phyloP scores from a whole-genome alignment of 257 asterid species.

The Penstemon barbatus region DNA sequence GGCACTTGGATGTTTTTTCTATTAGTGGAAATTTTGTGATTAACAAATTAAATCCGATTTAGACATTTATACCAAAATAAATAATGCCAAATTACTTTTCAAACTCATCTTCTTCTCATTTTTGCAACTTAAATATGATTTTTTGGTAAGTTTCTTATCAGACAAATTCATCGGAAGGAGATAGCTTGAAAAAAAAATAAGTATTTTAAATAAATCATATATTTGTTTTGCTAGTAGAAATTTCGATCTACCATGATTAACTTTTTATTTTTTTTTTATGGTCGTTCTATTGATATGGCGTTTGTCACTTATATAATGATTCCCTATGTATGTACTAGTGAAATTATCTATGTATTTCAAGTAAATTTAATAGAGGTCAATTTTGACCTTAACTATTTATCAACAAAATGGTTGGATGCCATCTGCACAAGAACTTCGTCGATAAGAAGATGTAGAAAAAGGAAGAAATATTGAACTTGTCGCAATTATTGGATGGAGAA shows the following conservation, averaged over 20 bases:
- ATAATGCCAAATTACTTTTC: too few relatives aligned
- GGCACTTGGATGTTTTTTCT: too few relatives aligned
- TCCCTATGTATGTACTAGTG: constrained; percentile 66
- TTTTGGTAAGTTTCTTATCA: constrained; percentile 26
- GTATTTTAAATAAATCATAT: constrained; percentile 12
- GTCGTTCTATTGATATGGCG: neutral
- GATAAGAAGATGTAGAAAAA: constrained; percentile 36
- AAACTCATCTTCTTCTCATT: too few relatives aligned
- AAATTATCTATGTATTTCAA: neutral
- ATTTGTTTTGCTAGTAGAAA: neutral
- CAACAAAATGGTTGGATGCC: constrained; percentile 49
- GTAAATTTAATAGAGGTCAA: neutral
- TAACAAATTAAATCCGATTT: too few relatives aligned
- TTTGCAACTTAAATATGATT: too few relatives aligned
- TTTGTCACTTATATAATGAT: constrained; percentile 16
- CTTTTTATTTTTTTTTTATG: constrained; percentile 4
- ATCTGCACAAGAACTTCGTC: constrained; percentile 46
- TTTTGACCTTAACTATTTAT: constrained; percentile 3
- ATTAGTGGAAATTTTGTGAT: too few relatives aligned
- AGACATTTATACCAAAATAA: too few relatives aligned
- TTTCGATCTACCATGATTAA: constrained; percentile 9
- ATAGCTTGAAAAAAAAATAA: constrained; percentile 43
- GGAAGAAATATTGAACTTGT: constrained; percentile 45
- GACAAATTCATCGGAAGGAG: constrained; percentile 38
- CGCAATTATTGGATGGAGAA: constrained; percentile 45